phyloP scores from a whole-genome alignment of 139 green algal genomes.

The Chlamydomonas eustigma region DNA sequence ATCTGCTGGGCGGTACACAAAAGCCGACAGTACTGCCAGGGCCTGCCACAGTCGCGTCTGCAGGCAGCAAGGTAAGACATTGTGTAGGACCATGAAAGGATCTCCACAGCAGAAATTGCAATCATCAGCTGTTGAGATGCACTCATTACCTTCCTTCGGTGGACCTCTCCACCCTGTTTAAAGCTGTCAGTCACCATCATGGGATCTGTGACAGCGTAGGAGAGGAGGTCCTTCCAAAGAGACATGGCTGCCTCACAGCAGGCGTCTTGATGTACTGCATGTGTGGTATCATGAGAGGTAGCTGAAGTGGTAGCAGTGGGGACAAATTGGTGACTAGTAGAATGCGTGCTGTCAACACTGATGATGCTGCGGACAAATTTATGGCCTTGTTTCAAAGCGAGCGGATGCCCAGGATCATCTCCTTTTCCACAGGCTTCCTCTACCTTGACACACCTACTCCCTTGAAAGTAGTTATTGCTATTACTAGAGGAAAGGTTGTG shows the following conservation, averaged over 20 bases:
- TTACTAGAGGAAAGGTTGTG: not conserved
- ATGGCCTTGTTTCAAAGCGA: not conserved
- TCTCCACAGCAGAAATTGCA: not conserved
- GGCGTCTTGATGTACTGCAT: too few relatives aligned
- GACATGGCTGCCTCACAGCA: conserved; percentile 14
- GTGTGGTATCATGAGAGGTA: too few relatives aligned
- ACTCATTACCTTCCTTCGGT: conserved; percentile 55
- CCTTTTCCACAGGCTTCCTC: too few relatives aligned
- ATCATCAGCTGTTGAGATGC: not conserved
- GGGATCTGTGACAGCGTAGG: conserved; percentile 25
- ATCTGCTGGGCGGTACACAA: conserved; percentile 9
- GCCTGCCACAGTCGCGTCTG: conserved; percentile 63
- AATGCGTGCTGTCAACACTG: too few relatives aligned
- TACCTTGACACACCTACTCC: too few relatives aligned
- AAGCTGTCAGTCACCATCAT: conserved; percentile 33
- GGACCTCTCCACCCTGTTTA: conserved; percentile 25
- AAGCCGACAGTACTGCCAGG: conserved; percentile 46
- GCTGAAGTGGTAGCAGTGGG: not conserved
- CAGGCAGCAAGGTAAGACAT: not conserved
- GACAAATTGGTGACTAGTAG: too few relatives aligned
- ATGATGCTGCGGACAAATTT: too few relatives aligned
- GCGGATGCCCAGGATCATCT: not conserved
- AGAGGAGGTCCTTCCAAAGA: conserved; percentile 36
- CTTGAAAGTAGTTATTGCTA: too few relatives aligned
- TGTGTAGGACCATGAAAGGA: not conserved